These are phyloP conservation scores for Entophlyctis luteolus DNA, from an alignment of 192 early-diverging fungal species.

Conservation along the genomic window DNA sequence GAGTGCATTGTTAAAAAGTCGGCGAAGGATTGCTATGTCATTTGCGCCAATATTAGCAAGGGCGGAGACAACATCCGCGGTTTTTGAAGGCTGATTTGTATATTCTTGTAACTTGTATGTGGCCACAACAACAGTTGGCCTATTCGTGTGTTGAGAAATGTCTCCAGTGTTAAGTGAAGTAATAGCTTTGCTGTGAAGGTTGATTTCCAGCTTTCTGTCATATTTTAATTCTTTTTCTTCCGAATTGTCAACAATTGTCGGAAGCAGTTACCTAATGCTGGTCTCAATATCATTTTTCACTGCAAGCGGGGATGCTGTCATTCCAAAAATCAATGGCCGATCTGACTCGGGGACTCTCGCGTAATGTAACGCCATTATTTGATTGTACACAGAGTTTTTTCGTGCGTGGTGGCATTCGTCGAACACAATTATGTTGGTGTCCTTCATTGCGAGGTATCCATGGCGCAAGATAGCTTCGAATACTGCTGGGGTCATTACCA, in stretches of 20 bases:
- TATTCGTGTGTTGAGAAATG: too few species aligned
- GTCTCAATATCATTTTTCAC: constrained; percentile 22
- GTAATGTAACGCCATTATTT: constrained; percentile 84
- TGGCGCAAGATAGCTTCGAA: constrained; percentile 72
- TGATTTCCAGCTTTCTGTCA: constrained; percentile 39
- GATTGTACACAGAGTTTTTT: constrained; percentile 68
- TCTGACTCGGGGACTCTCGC: constrained; percentile 34
- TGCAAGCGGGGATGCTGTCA: constrained; percentile 86
- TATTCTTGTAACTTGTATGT: too few species aligned
- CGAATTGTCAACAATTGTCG: not conserved
- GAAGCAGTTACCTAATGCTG: constrained; percentile 28
- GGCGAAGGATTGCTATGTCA: too few species aligned
- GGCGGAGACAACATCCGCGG: too few species aligned
- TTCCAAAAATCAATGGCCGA: constrained; percentile 81
- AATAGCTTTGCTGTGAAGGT: constrained; percentile 33
- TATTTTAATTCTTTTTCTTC: too few species aligned
- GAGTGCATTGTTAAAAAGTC: too few species aligned
- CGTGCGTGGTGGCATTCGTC: constrained; percentile 92
- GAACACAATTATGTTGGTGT: constrained; percentile 69
- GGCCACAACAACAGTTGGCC: too few species aligned
- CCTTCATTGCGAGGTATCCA: constrained; percentile 58
- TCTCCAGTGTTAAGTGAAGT: too few species aligned
- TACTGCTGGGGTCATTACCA: constrained; percentile 85
- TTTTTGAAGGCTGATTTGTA: too few species aligned
- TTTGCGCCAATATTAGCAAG: too few species aligned